These are phyloP conservation scores for Tuber borchii DNA, from an alignment of 495 filamentous ascomycete genomes.

Conservation along the genomic window DNA sequence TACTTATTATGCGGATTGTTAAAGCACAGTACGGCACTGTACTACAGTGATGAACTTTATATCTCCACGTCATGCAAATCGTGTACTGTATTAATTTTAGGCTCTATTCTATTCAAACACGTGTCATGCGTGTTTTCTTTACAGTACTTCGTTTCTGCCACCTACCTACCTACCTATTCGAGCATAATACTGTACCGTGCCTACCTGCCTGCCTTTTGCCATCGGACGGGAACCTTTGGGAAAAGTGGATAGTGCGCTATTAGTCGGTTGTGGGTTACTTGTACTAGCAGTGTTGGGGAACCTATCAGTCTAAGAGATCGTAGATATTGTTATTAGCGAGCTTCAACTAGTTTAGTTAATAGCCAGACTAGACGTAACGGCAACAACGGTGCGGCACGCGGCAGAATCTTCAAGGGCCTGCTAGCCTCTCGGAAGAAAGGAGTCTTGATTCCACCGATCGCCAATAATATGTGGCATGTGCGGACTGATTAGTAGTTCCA, in stretches of 20 bases:
- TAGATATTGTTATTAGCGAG: not conserved
- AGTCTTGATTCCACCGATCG: not conserved
- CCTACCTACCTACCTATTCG: not conserved
- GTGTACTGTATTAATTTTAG: not conserved
- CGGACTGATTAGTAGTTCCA: not conserved
- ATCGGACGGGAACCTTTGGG: not conserved
- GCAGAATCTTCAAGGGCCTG: not conserved
- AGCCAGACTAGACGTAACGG: no score
- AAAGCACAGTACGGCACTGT: no score
- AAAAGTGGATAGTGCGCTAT: not conserved
- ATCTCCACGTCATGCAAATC: not conserved
- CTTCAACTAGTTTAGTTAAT: not conserved
- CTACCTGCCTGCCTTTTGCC: not conserved
- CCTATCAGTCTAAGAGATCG: not conserved
- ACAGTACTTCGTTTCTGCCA: not conserved
- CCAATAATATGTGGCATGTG: not conserved
- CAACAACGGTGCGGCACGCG: not conserved
- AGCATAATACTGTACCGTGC: no score
- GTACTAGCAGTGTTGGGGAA: not conserved
- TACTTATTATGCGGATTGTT: not conserved
- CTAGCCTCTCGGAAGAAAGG: not conserved
- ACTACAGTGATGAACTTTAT: not conserved
- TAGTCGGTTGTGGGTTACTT: not conserved
- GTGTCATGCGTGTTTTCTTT: not conserved
- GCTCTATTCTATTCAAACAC: not conserved